Conservation (phyloP, 2,329 filamentous ascomycete species). For the Aspergillus latus region DNA sequence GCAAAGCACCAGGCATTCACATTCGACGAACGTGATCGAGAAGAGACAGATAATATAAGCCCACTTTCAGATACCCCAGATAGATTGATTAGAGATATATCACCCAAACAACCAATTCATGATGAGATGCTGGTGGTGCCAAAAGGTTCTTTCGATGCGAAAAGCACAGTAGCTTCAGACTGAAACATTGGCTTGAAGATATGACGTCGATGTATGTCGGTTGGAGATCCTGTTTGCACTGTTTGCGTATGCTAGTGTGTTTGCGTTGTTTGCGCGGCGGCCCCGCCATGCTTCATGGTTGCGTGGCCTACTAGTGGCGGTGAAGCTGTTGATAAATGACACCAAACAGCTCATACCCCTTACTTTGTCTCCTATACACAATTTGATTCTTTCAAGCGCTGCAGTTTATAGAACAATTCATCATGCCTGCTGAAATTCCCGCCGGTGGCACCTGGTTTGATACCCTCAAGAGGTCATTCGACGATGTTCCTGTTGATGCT, state of each 20-base stretch:
- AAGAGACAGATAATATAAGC: background rate
- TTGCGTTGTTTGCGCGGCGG: conserved; percentile 21
- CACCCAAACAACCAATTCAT: background rate
- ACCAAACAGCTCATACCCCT: conserved; percentile 8
- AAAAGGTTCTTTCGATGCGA: background rate
- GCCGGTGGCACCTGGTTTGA: conserved; percentile 70
- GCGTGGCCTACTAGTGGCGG: conserved; percentile 33
- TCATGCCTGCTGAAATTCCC: conserved; percentile 33
- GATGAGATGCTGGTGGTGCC: background rate
- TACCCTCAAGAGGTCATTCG: conserved; percentile 79
- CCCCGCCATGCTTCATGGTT: conserved; percentile 27
- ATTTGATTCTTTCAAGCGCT: conserved; percentile 4
- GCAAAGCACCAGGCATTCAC: conserved; percentile 6
- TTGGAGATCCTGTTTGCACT: conserved; percentile 13
- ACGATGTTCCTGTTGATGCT: conserved; percentile 73
- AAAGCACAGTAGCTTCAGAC: background rate
- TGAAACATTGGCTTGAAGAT: conserved; percentile 10
- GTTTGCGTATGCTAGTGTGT: conserved; percentile 23
- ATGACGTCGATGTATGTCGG: conserved; percentile 33
- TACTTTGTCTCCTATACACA: conserved; percentile 9
- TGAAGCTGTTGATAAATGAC: conserved; percentile 24
- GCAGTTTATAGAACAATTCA: conserved; percentile 10
- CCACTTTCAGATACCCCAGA: background rate
- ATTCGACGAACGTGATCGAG: background rate
- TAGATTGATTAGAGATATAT: background rate